These are phyloP conservation scores for Cichorium intybus DNA, from an alignment of 140 eudicot species.

Conservation along the genomic window DNA sequence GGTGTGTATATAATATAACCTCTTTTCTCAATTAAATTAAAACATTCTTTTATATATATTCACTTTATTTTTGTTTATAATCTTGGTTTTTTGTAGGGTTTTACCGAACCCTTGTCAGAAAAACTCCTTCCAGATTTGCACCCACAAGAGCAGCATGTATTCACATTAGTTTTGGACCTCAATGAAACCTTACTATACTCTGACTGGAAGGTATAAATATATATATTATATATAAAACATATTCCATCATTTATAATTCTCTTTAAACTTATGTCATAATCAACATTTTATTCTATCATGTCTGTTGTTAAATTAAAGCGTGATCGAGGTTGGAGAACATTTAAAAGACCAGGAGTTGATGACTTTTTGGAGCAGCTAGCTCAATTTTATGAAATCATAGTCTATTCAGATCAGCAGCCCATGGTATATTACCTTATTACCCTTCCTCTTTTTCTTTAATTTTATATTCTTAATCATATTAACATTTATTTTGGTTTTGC, in stretches of 20 bases:
- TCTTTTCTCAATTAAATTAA: neutral
- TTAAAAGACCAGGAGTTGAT: slow-evolving; percentile 94
- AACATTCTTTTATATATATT: neutral
- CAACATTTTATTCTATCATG: neutral
- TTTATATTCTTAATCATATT: slow-evolving; percentile 5
- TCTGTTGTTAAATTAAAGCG: slow-evolving; percentile 42
- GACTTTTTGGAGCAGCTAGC: slow-evolving; percentile 81
- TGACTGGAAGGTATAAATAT: slow-evolving; percentile 74
- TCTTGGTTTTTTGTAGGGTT: slow-evolving; percentile 51
- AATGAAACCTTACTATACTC: slow-evolving; percentile 85
- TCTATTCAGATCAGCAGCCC: slow-evolving; percentile 73
- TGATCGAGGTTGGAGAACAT: slow-evolving; percentile 98
- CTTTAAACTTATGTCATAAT: slow-evolving; percentile 1
- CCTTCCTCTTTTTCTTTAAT: neutral
- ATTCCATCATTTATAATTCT: neutral
- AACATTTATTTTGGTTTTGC: slow-evolving; percentile 29
- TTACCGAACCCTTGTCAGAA: slow-evolving; percentile 84
- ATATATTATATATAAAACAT: neutral
- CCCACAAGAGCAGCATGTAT: slow-evolving; percentile 70
- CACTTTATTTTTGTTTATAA: neutral
- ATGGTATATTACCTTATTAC: slow-evolving; percentile 44
- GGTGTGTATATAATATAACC: slow-evolving; percentile 37
- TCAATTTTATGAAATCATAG: slow-evolving; percentile 75
- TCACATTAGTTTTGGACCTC: slow-evolving; percentile 83
- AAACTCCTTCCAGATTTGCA: slow-evolving; percentile 89